Conservation (phyloP, 441 rosid species). For the Arabidopsis hybrid region DNA sequence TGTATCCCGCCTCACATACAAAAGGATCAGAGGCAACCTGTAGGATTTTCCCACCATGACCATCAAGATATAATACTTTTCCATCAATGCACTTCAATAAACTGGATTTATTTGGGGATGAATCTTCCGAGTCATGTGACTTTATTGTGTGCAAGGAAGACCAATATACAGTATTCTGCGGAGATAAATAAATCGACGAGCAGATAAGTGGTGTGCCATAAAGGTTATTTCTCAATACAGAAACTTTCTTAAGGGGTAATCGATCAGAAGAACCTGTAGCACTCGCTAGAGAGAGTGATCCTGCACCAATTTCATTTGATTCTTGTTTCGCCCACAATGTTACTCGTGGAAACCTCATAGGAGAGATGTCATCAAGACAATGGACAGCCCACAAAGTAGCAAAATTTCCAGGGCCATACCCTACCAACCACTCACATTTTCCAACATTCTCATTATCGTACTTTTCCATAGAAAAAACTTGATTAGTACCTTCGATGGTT, state of each 20-base stretch:
- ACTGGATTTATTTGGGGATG: conserved; percentile 48
- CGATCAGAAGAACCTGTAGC: conserved; percentile 49
- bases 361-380: conserved; percentile 87
- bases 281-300: conserved; percentile 46
- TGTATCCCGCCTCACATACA: conserved; percentile 61
- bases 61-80: conserved; percentile 59
- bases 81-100: conserved; percentile 47
- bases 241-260: conserved; percentile 62
- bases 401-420: conserved; percentile 76
- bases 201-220: conserved; percentile 73
- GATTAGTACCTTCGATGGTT: conserved; percentile 55
- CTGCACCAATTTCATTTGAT: conserved; percentile 50
- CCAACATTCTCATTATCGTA: conserved; percentile 57
- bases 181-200: conserved; percentile 65
- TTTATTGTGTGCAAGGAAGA: conserved; percentile 57
- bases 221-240: conserved; percentile 57
- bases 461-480: conserved; percentile 49
- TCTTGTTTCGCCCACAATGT: conserved; percentile 75
- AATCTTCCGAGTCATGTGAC: conserved; percentile 47
- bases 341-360: conserved; percentile 85
- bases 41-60: conserved; percentile 73
- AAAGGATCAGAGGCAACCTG: conserved; percentile 75
- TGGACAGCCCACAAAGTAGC: conserved; percentile 91
- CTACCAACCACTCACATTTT: conserved; percentile 90
- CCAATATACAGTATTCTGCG: conserved; percentile 62